Percentiles rank a stretch among this genome's conserved stretches.
phyloP scores from a whole-genome alignment of 768 basidiomycete species.

The Cantharellus cinnabarinus region DNA sequence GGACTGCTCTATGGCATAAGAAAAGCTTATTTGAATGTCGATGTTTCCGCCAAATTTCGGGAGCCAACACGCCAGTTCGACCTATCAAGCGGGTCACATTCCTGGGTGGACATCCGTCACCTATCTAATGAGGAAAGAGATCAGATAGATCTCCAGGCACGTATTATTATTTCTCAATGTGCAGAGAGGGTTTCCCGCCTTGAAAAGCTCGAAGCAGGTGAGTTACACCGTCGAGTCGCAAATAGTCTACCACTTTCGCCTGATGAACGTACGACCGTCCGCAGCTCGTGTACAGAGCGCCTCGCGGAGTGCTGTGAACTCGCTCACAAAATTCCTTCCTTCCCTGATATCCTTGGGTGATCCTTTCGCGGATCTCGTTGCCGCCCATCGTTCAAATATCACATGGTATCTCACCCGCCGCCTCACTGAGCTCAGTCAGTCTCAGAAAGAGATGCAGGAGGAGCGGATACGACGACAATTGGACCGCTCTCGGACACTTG shows the following conservation, averaged over 20 bases:
- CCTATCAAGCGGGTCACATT: constrained; percentile 21
- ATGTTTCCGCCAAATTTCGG: constrained; percentile 31
- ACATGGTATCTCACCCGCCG: constrained; percentile 78
- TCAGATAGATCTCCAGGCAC: constrained; percentile 85
- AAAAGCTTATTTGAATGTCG: constrained; percentile 70
- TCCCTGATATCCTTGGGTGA: constrained; percentile 35
- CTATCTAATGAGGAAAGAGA: constrained; percentile 84
- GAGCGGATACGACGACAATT: constrained; percentile 75
- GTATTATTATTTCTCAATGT: constrained; percentile 67
- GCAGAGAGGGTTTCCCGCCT: constrained; percentile 73
- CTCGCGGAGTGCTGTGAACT: constrained; percentile 30
- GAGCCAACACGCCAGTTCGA: constrained; percentile 39
- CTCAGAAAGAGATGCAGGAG: constrained; percentile 78
- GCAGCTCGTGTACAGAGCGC: constrained; percentile 23
- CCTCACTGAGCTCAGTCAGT: constrained; percentile 58
- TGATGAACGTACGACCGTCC: constrained; percentile 38
- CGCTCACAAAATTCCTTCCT: constrained; percentile 50
- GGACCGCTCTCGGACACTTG: constrained; percentile 67
- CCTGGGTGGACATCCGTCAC: constrained; percentile 44
- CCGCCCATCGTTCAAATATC: constrained; percentile 85
- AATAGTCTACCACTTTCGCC: constrained; percentile 1
- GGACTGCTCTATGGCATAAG: constrained; percentile 59
- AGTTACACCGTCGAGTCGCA: constrained; percentile 15
- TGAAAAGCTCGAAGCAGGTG: constrained; percentile 79
- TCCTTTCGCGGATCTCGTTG: constrained; percentile 44